Evolutionary conservation across 768 basidiomycete genomes (phyloP).

Genomic region (Lentinula guzmanii): DNA sequence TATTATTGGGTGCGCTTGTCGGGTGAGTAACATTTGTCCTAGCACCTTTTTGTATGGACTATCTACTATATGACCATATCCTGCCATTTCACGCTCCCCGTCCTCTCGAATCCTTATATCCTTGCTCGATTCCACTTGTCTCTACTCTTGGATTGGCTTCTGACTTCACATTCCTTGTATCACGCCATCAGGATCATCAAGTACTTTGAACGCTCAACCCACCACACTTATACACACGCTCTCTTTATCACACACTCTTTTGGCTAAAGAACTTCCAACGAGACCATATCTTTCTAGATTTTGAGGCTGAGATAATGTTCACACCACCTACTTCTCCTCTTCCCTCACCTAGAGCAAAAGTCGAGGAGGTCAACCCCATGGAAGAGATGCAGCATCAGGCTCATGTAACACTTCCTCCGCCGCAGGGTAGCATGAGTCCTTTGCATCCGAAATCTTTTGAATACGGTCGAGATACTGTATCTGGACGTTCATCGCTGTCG

Average conservation of each 20-base stretch:
- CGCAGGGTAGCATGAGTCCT: background rate
- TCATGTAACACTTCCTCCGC: background rate
- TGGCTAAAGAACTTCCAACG: background rate
- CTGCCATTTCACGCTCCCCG: too few relatives aligned
- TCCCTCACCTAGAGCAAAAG: slow-evolving; percentile 12
- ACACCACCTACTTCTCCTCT: slow-evolving; percentile 33
- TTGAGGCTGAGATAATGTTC: slow-evolving; percentile 15
- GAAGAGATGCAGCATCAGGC: background rate
- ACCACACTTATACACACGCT: background rate
- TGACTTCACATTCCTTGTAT: too few relatives aligned
- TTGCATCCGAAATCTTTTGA: background rate
- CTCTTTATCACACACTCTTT: background rate
- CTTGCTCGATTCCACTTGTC: too few relatives aligned
- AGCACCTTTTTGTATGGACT: too few relatives aligned
- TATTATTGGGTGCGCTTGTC: background rate
- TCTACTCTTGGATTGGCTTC: too few relatives aligned
- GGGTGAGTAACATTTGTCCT: too few relatives aligned
- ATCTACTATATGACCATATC: too few relatives aligned
- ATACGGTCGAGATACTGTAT: background rate
- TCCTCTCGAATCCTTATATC: too few relatives aligned
- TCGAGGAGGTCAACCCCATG: background rate
- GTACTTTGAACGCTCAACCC: background rate
- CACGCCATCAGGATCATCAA: too few relatives aligned
- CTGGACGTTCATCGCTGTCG: background rate
- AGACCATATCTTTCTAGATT: background rate